Base-by-base conservation (phyloP, 1,284 basidiomycete genomes). In the Apiotrichum siamense region DNA sequence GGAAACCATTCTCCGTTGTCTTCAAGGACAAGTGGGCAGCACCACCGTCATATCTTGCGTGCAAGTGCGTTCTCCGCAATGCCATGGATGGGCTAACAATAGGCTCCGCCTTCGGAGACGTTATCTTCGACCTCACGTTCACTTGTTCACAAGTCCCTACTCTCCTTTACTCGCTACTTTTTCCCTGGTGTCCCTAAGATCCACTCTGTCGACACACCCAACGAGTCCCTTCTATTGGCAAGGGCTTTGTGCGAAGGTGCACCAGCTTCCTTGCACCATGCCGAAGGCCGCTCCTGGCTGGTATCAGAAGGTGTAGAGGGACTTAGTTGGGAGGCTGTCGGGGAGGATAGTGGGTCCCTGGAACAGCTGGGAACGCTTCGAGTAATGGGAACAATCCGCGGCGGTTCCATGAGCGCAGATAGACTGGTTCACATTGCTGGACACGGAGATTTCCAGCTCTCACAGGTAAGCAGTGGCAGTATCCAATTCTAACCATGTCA, bases 101-200 rank as follows among this genome's bases (percentile, higher is more conserved):
- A 74, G 71, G 65, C 69, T 13, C 70, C 74, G 17, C 57, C 55
- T 25, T 57, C 60, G 13, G 55, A 67, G 20, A 67, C 72, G 6
- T 64, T 78, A n/a, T 85, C 85, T 68, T 75, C 80, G 25, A 81
- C 84, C 25, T 65, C 79, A 0, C 66, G 65, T 24, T 69, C 67
- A 21, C 81, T 81, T 9, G 80, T 90, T 36, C 75, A 88, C 54
- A 91, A 89, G 75, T 93, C 88, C 0, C 78, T 96, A 1, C 78
- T 92, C 9, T 94, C 90, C 2, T 97, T 97, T 76, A 83, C 93
- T 49, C 84, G 85, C 58, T 97, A 98, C 75, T 99, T 98, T 72
- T 87, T 89, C 52, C 94, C 94, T 0, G 79, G 81, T n/a, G 85
- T 91, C 58, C 76, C 78, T 32, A 79, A 79, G 61, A 67, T 81